Evolutionary conservation across 2,329 filamentous ascomycete species (phyloP).

Genomic region (Pseudogymnoascus sp.): DNA sequence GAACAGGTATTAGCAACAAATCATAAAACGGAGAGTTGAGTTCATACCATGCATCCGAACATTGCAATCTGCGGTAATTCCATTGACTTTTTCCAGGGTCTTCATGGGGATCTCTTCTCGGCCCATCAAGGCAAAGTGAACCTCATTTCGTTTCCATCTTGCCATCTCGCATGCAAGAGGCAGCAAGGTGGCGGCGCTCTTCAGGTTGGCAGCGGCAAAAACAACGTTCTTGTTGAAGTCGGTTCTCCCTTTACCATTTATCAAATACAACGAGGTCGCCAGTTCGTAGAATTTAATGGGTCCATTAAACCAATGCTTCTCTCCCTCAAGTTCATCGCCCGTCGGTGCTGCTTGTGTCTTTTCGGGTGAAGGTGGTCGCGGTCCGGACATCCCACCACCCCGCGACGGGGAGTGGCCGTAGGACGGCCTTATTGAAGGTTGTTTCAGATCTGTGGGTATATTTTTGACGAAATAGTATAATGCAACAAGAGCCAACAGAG

Average conservation of each 20-base stretch:
- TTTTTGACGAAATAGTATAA: slow-evolving; percentile 58
- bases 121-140: slow-evolving; percentile 76
- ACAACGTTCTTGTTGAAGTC: slow-evolving; percentile 61
- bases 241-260: slow-evolving; percentile 44
- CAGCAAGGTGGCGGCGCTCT: slow-evolving; percentile 62
- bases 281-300: slow-evolving; percentile 61
- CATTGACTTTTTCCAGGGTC: slow-evolving; percentile 67
- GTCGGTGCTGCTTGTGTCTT: slow-evolving; percentile 7
- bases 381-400: not conserved
- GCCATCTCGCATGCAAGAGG: slow-evolving; percentile 87
- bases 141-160: slow-evolving; percentile 54
- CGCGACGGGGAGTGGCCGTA: slow-evolving; percentile 22
- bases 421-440: slow-evolving; percentile 21
- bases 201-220: slow-evolving; percentile 67
- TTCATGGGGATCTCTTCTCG: slow-evolving; percentile 60
- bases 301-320: slow-evolving; percentile 53
- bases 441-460: slow-evolving; percentile 43
- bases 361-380: slow-evolving; percentile 9
- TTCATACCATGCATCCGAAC: slow-evolving; percentile 47
- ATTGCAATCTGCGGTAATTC: slow-evolving; percentile 61
- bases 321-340: slow-evolving; percentile 18
- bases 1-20: slow-evolving; percentile 15
- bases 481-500: slow-evolving; percentile 37
- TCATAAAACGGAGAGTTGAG: slow-evolving; percentile 21
- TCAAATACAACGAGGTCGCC: slow-evolving; percentile 51